A percentile compares a stretch with the other conserved stretches of the same genome.
These are phyloP conservation scores for Glonium stellatum DNA, from an alignment of 495 filamentous ascomycete genomes.

Conservation along the genomic window DNA sequence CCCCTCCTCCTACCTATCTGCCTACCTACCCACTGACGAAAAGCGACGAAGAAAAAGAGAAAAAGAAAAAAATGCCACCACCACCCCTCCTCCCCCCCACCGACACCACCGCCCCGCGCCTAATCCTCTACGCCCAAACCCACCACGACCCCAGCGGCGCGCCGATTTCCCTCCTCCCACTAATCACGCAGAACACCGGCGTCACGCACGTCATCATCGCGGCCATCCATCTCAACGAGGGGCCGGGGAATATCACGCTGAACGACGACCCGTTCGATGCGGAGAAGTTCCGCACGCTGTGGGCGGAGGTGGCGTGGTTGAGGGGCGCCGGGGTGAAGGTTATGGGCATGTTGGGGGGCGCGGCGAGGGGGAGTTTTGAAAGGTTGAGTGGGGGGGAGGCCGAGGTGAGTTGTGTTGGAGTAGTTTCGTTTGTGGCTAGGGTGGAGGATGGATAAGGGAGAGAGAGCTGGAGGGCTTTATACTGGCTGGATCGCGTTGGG, in stretches of 20 bases:
- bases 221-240: constrained; percentile 42
- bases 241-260: constrained; percentile 39
- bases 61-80: constrained; percentile 26
- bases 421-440: too few species aligned
- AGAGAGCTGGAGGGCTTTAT: too few species aligned
- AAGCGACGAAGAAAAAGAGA: too few species aligned
- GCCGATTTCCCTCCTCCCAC: constrained; percentile 40
- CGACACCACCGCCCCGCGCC: constrained; percentile 29
- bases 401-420: constrained; percentile 11
- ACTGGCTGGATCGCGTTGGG: too few species aligned
- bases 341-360: constrained; percentile 42
- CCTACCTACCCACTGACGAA: too few species aligned
- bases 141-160: constrained; percentile 33
- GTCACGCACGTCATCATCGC: constrained; percentile 44
- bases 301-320: constrained; percentile 39
- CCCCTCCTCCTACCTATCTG: background rate
- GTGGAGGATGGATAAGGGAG: too few species aligned
- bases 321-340: constrained; percentile 40
- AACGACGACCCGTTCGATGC: constrained; percentile 39
- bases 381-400: constrained; percentile 34
- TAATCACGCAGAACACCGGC: constrained; percentile 39
- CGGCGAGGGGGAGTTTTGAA: constrained; percentile 37
- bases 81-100: constrained; percentile 22
- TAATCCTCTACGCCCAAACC: constrained; percentile 42
- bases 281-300: constrained; percentile 31